Conservation (phyloP, 208 protist genomes). For the Endotrypanum monterogeii region DNA sequence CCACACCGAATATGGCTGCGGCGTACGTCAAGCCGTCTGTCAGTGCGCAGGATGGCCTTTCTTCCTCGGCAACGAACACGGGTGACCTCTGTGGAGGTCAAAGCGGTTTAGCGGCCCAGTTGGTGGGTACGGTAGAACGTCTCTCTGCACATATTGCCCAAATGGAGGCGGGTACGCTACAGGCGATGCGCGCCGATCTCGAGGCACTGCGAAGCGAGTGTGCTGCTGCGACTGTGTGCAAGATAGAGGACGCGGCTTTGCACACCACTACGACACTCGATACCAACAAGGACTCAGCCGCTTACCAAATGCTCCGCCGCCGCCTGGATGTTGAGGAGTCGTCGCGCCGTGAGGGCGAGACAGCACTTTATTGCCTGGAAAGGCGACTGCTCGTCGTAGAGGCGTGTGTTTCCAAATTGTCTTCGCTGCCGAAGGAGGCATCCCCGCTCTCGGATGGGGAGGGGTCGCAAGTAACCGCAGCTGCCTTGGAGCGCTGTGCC, state of each 20-base stretch:
- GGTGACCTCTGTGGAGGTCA: neutral
- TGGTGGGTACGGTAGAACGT: constrained; percentile 4
- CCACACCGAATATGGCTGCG: neutral
- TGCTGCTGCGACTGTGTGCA: neutral
- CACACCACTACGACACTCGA: neutral
- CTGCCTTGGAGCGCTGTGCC: neutral
- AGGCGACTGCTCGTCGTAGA: constrained; percentile 1
- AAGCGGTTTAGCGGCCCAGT: neutral
- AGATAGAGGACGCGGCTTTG: neutral
- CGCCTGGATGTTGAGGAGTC: constrained; percentile 8
- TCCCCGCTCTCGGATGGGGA: neutral
- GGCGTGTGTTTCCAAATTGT: neutral
- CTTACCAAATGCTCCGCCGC: neutral
- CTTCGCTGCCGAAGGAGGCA: neutral
- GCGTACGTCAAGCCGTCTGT: neutral
- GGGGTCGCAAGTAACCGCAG: neutral
- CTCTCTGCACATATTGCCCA: neutral
- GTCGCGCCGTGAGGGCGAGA: neutral
- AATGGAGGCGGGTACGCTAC: constrained; percentile 1
- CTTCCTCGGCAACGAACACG: neutral
- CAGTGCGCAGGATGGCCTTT: neutral
- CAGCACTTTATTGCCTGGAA: neutral
- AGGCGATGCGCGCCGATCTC: constrained; percentile 4
- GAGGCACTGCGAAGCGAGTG: constrained; percentile 9
- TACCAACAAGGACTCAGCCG: constrained; percentile 1